phyloP scores from a whole-genome alignment of 2,329 filamentous ascomycete genomes.

The Hymenoscyphus repandus region DNA sequence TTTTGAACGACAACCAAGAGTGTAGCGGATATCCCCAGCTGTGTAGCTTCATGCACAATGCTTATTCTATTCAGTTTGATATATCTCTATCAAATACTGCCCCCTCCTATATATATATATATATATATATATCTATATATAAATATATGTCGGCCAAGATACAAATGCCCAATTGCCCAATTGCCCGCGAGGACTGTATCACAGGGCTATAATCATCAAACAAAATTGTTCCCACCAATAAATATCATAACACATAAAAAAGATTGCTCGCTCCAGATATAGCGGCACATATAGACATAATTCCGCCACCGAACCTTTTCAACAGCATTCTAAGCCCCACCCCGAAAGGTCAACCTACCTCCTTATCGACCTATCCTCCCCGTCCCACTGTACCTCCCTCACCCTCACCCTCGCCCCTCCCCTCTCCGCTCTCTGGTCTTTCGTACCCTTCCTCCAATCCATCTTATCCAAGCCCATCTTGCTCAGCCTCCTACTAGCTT shows the following conservation, averaged over 20 bases:
- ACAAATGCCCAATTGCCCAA: too few relatives aligned
- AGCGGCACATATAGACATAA: neutral
- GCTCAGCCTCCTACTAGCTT: slow-evolving; percentile 18
- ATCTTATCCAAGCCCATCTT: slow-evolving; percentile 23
- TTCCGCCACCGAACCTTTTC: neutral
- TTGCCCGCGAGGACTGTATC: too few relatives aligned
- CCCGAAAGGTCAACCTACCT: neutral
- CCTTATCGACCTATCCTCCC: neutral
- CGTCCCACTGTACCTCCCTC: slow-evolving; percentile 22
- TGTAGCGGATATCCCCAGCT: too few relatives aligned
- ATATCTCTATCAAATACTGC: too few relatives aligned
- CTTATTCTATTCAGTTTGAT: too few relatives aligned
- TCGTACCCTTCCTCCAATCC: slow-evolving; percentile 23
- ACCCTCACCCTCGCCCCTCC: slow-evolving; percentile 12
- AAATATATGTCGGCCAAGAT: too few relatives aligned
- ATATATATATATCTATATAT: too few relatives aligned
- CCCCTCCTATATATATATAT: too few relatives aligned
- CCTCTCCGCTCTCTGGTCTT: slow-evolving; percentile 14
- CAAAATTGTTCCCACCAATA: too few relatives aligned
- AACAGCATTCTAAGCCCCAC: neutral
- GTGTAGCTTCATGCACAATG: too few relatives aligned
- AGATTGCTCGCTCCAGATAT: neutral
- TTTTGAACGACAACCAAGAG: too few relatives aligned
- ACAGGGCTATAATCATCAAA: too few relatives aligned
- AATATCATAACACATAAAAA: neutral